Conservation (phyloP, 805 yeast species). For the Starmerella ratchasimensis region DNA sequence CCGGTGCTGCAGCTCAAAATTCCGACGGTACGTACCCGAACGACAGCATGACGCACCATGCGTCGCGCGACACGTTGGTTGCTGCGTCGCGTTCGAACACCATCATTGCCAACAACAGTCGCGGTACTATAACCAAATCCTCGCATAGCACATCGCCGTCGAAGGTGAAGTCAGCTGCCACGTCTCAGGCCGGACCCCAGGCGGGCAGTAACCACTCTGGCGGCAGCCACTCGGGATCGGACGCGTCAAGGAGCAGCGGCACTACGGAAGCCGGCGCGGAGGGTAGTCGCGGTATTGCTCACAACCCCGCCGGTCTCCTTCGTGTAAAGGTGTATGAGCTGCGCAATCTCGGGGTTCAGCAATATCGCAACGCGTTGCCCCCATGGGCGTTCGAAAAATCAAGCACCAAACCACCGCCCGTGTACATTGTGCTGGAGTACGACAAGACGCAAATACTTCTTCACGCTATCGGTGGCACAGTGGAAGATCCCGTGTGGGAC, state of each 20-base stretch:
- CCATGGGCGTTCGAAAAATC: slow-evolving; percentile 29
- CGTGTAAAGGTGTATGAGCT: slow-evolving; percentile 36
- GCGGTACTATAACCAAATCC: not conserved
- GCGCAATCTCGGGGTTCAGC: slow-evolving; percentile 25
- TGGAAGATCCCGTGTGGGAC: slow-evolving; percentile 68
- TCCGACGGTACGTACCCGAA: not conserved
- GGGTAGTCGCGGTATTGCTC: not conserved
- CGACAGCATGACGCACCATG: slow-evolving; percentile 3
- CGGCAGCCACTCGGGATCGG: too few relatives aligned
- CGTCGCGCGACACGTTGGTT: slow-evolving; percentile 11
- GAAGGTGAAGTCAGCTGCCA: not conserved
- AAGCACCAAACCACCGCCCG: slow-evolving; percentile 43
- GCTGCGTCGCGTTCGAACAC: slow-evolving; percentile 16
- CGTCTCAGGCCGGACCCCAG: too few relatives aligned
- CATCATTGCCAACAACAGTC: slow-evolving; percentile 2
- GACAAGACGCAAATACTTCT: slow-evolving; percentile 86
- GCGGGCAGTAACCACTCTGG: too few relatives aligned
- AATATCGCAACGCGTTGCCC: slow-evolving; percentile 29
- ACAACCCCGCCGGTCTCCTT: slow-evolving; percentile 29
- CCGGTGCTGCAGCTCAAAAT: not conserved
- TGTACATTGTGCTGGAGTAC: slow-evolving; percentile 80
- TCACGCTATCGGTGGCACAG: slow-evolving; percentile 75
- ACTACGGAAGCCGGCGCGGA: too few relatives aligned
- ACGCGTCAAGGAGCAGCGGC: too few relatives aligned
- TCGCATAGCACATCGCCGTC: not conserved